Evolutionary conservation across 1,139 yeast species (phyloP).

Genomic region (Candida sp.): DNA sequence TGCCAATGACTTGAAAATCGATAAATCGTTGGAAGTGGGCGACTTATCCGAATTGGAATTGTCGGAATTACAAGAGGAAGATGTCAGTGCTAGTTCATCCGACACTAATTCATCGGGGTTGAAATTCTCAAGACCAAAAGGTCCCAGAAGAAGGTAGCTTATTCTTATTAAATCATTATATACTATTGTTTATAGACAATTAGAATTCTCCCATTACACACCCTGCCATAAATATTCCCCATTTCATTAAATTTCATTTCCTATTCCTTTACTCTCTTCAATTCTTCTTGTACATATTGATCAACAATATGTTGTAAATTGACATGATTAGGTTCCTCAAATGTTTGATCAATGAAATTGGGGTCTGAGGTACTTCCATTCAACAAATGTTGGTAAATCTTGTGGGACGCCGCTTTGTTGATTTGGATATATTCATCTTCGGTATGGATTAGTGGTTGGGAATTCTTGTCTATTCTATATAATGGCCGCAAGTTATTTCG

Average conservation of each 20-base stretch:
- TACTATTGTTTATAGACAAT: no score
- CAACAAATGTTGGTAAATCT: conserved; percentile 37
- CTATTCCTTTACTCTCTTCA: conserved; percentile 3
- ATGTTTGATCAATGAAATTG: conserved; percentile 13
- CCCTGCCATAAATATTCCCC: neutral
- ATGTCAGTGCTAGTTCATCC: conserved; percentile 5
- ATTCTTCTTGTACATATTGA: conserved; percentile 17
- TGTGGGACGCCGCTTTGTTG: conserved; percentile 38
- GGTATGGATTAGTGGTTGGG: conserved; percentile 6
- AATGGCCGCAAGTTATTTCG: conserved; percentile 48
- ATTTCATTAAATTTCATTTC: no score
- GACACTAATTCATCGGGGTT: conserved; percentile 15
- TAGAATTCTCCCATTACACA: no score
- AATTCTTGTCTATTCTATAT: conserved; percentile 21
- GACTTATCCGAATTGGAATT: conserved; percentile 64
- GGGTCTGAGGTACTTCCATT: conserved; percentile 7
- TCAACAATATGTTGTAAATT: conserved; percentile 21
- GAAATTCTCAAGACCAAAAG: conserved; percentile 52
- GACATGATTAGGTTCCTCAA: conserved; percentile 12
- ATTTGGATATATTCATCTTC: conserved; percentile 34
- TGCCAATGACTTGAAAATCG: conserved; percentile 18
- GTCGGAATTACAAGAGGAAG: conserved; percentile 19
- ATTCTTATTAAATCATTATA: no score
- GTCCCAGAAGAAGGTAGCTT: conserved; percentile 46
- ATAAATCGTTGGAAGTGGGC: conserved; percentile 59